Evolutionary conservation across 1,284 basidiomycete genomes (phyloP), one percentile per base, ranked within the genome.

Genomic region (Apiotrichum siamense): DNA sequence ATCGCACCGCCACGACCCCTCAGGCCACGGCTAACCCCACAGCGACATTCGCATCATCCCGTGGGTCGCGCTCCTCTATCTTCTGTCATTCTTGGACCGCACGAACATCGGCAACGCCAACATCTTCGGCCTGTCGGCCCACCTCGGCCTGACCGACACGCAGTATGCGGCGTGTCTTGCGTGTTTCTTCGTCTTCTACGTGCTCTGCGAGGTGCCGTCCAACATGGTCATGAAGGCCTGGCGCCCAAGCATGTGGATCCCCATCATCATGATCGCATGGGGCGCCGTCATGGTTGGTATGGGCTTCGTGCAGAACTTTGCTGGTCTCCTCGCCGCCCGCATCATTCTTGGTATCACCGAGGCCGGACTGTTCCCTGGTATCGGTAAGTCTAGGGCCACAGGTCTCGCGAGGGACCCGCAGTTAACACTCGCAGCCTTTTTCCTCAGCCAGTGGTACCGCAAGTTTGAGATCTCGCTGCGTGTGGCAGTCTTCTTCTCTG

Each of bases 51-150:
- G 50, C 26, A 41, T 64, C 32, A 55, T 64, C 11, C 60, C 61
- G 13, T 61, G 59, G 56, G 50, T 63, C 3, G 21, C 60, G 1
- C 78, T 88, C 54, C 69, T 88, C 54, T 88, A 87, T 69, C 76
- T 86, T 17, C 69, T 85, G 39, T 83, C 83, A 59, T 86, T 44
- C 29, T 69, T 86, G 60, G 87, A 89, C 70, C 80, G 87, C 47
- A 84, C 85, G 26, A 86, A 84, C 59, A 85, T 88, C 58, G 87
- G 86, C 66, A 48, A 56, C 35, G 49, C 49, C 11, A 49, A 49
- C 40, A 18, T 85, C 68, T 62, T 61, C 59, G 54, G 76, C 10
- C 54, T 63, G 33, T 52, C 63, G 26, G 37, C 40, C 31, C 38
- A 58, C 45, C 50, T 62, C 21, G 29, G 50, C 24, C 67, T 76